A percentile compares a stretch with the other conserved stretches of the same genome.
These are phyloP conservation scores for Dimargaris xerosporica DNA, from an alignment of 192 early-diverging fungal species.

Conservation along the genomic window DNA sequence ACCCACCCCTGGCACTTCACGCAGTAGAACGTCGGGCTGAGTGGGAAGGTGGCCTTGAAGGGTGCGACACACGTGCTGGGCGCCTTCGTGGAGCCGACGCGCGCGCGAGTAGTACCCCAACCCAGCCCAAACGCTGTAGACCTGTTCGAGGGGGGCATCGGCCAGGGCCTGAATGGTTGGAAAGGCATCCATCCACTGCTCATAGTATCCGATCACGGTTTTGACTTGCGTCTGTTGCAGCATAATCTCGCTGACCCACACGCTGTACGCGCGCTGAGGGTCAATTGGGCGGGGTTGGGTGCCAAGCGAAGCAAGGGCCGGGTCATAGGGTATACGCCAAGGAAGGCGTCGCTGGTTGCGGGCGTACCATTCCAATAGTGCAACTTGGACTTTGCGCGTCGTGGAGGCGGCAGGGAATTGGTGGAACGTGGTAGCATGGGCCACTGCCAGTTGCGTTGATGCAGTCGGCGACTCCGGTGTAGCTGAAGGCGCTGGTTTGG, in stretches of 20 bases:
- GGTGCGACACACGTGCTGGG: constrained; percentile 35
- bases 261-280: constrained; percentile 44
- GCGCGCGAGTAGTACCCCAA: constrained; percentile 69
- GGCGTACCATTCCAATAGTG: constrained; percentile 48
- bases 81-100: constrained; percentile 45
- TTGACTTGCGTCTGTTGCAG: constrained; percentile 66
- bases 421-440: neutral
- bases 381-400: constrained; percentile 15
- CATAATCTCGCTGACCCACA: constrained; percentile 78
- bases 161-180: constrained; percentile 57
- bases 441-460: too few relatives aligned
- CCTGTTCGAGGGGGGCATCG: constrained; percentile 39
- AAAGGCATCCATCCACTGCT: constrained; percentile 50
- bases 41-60: constrained; percentile 40
- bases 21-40: constrained; percentile 33
- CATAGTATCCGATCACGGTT: constrained; percentile 52
- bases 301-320: neutral
- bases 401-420: neutral
- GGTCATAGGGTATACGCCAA: constrained; percentile 32
- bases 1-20: constrained; percentile 48
- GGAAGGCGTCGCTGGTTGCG: constrained; percentile 40
- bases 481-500: too few relatives aligned
- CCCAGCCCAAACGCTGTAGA: constrained; percentile 53
- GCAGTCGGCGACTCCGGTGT: too few relatives aligned
- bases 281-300: neutral